Evolutionary conservation across 2,329 filamentous ascomycete species (phyloP).

Genomic region (Paecilomyces formosus): DNA sequence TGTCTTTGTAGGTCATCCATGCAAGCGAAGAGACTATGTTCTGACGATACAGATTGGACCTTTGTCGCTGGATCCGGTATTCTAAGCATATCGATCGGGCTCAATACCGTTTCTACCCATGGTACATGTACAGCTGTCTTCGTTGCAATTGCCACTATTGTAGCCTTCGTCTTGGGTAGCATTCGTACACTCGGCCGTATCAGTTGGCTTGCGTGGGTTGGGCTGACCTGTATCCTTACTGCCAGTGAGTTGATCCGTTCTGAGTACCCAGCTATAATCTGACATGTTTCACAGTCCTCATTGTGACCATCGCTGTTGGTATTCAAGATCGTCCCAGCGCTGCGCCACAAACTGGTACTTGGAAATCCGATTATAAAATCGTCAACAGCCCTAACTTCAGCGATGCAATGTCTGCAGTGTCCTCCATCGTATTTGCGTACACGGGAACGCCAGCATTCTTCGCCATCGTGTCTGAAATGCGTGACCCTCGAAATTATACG

Average conservation of each 20-base stretch:
- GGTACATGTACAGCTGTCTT: conserved; percentile 22
- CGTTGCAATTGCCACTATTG: conserved; percentile 14
- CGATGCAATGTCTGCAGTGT: conserved; percentile 19
- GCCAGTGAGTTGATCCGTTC: not conserved
- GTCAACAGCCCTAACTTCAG: not conserved
- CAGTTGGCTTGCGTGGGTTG: conserved; percentile 27
- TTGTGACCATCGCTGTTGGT: not conserved
- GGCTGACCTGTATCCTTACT: not conserved
- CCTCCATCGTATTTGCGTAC: conserved; percentile 22
- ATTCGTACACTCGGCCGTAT: conserved; percentile 28
- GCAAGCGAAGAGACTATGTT: not conserved
- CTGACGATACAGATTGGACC: conserved; percentile 16
- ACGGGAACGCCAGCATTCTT: conserved; percentile 26
- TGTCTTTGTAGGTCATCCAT: conserved; percentile 7
- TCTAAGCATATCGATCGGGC: conserved; percentile 33
- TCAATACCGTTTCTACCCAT: conserved; percentile 36
- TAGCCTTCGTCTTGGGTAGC: conserved; percentile 19
- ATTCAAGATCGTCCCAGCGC: not conserved
- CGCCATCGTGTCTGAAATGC: conserved; percentile 34
- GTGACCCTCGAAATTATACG: conserved; percentile 23
- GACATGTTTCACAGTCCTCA: not conserved
- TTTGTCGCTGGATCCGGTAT: conserved; percentile 38
- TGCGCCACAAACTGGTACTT: not conserved
- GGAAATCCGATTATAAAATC: not conserved
- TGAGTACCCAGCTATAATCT: not conserved